Percentiles rank a stretch among this genome's conserved stretches.
phyloP scores from a whole-genome alignment of 176 grass and related monocot genomes.

The Cocos nucifera region DNA sequence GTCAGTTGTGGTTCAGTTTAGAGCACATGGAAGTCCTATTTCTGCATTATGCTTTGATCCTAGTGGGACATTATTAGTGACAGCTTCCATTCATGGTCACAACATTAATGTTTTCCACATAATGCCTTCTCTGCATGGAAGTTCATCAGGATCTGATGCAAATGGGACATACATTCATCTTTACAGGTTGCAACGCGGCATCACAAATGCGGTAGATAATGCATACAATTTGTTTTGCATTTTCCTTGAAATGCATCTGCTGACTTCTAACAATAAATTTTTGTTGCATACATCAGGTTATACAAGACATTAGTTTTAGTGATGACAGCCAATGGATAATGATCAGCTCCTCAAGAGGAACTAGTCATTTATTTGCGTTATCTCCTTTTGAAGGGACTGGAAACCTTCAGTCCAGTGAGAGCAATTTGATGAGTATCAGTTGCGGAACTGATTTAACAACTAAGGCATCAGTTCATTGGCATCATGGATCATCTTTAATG shows the following conservation, averaged over 20 bases:
- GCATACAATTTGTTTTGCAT: slow-evolving; percentile 9
- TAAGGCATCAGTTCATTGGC: slow-evolving; percentile 26
- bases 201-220: slow-evolving; percentile 74
- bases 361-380: slow-evolving; percentile 80
- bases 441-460: slow-evolving; percentile 30
- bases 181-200: slow-evolving; percentile 85
- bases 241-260: slow-evolving; percentile 8
- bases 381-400: slow-evolving; percentile 54
- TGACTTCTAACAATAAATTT: slow-evolving; percentile 19
- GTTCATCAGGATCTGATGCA: slow-evolving; percentile 40
- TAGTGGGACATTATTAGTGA: slow-evolving; percentile 89
- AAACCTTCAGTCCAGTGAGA: slow-evolving; percentile 41
- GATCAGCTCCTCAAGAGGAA: slow-evolving; percentile 93
- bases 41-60: slow-evolving; percentile 95
- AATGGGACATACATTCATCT: slow-evolving; percentile 70
- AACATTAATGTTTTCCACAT: slow-evolving; percentile 91
- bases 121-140: slow-evolving; percentile 51
- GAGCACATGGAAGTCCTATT: slow-evolving; percentile 88
- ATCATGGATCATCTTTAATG: slow-evolving; percentile 34
- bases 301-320: slow-evolving; percentile 99
- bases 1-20: slow-evolving; percentile 81
- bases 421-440: slow-evolving; percentile 32
- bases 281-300: slow-evolving; percentile 47
- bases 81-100: slow-evolving; percentile 82
- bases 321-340: slow-evolving; percentile 96